Evolutionary conservation across 75 land plant genomes (phyloP).

Genomic region (Cryptomeria japonica): DNA sequence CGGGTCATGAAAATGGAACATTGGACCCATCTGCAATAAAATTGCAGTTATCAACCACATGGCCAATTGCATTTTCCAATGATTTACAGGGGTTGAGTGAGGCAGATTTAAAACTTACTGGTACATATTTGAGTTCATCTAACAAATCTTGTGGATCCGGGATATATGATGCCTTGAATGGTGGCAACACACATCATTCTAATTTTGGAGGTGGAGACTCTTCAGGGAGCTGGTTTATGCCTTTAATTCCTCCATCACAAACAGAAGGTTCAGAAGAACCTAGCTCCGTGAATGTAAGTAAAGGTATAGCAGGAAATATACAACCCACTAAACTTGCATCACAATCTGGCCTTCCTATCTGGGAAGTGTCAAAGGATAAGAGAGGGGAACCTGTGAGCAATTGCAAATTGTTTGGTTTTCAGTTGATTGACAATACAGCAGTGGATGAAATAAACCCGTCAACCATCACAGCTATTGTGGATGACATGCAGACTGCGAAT

Average conservation of each 20-base stretch:
- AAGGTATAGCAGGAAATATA: not conserved
- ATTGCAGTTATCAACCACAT: not conserved
- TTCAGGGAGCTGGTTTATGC: slow-evolving; percentile 7
- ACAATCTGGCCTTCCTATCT: not conserved
- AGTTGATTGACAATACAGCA: slow-evolving; percentile 17
- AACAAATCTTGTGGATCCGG: not conserved
- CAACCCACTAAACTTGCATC: not conserved
- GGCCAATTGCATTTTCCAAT: slow-evolving; percentile 12
- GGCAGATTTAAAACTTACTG: slow-evolving; percentile 1
- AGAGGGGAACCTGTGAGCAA: slow-evolving; percentile 11
- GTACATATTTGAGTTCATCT: not conserved
- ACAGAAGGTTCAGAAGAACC: slow-evolving; percentile 6
- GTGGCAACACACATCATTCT: not conserved
- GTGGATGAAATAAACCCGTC: not conserved
- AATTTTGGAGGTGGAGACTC: slow-evolving; percentile 6
- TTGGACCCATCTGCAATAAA: slow-evolving; percentile 6
- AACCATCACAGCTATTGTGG: not conserved
- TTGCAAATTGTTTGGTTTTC: slow-evolving; percentile 54
- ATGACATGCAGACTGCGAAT: not conserved
- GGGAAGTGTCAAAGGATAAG: not conserved
- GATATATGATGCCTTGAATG: not conserved
- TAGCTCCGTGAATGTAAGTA: not conserved
- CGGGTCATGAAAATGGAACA: not conserved
- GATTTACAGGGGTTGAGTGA: not conserved
- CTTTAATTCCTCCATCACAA: not conserved